A percentile compares a stretch with the other conserved stretches of the same genome.
These are phyloP conservation scores for Ceratocystis harringtonii DNA, from an alignment of 2,329 filamentous ascomycete species.

Conservation along the genomic window DNA sequence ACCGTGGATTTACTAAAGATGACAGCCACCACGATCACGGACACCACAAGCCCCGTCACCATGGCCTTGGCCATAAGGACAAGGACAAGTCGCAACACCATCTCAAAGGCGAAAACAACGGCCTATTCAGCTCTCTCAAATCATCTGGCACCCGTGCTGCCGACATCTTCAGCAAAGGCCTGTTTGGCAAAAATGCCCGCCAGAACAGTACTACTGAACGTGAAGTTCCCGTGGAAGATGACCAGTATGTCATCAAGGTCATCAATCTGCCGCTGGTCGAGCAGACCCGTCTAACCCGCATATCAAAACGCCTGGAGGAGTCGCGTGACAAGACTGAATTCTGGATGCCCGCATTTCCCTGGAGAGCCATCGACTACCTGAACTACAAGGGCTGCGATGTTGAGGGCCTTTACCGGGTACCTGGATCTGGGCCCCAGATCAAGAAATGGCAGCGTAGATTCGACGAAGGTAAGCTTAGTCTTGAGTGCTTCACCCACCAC, in stretches of 20 bases:
- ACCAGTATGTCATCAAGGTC: slow-evolving; percentile 70
- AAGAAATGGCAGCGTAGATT: slow-evolving; percentile 89
- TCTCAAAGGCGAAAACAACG: slow-evolving; percentile 25
- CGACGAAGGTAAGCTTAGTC: slow-evolving; percentile 49
- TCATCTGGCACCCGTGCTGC: slow-evolving; percentile 59
- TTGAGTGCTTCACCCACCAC: too few species aligned
- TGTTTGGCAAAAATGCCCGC: slow-evolving; percentile 64
- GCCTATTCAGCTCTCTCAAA: slow-evolving; percentile 58
- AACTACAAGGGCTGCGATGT: slow-evolving; percentile 92
- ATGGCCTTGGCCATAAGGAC: slow-evolving; percentile 30
- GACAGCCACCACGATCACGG: slow-evolving; percentile 16
- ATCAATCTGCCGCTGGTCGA: slow-evolving; percentile 77
- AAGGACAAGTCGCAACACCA: slow-evolving; percentile 34
- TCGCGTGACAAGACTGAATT: slow-evolving; percentile 94
- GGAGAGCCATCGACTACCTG: slow-evolving; percentile 89
- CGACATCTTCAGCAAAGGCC: slow-evolving; percentile 65
- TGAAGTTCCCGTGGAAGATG: slow-evolving; percentile 54
- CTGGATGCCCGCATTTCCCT: slow-evolving; percentile 95
- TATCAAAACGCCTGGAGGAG: slow-evolving; percentile 74
- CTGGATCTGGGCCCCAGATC: slow-evolving; percentile 77
- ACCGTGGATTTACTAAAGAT: slow-evolving; percentile 41
- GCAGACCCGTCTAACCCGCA: slow-evolving; percentile 79
- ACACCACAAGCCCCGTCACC: slow-evolving; percentile 2
- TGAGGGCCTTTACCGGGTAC: slow-evolving; percentile 83
- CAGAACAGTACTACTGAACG: slow-evolving; percentile 56